A percentile compares a stretch with the other conserved stretches of the same genome.
These are phyloP conservation scores for Oropetium thomaeum DNA, from an alignment of 176 grass and related monocot genomes.

Conservation along the genomic window DNA sequence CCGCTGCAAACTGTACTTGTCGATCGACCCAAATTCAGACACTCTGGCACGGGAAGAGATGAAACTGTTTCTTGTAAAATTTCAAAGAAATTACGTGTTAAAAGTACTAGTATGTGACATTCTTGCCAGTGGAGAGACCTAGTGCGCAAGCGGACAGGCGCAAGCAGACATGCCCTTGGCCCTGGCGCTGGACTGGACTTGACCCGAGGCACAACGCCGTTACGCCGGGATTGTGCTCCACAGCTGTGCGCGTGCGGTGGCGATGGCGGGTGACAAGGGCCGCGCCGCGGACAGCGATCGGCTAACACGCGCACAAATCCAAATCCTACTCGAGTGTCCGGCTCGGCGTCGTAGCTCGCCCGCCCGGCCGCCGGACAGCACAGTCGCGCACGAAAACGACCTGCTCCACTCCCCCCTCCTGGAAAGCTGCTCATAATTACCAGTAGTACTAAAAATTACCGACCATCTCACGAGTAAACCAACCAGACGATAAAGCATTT, in stretches of 20 bases:
- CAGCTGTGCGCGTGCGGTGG: conserved; percentile 3
- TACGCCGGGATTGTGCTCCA: background rate
- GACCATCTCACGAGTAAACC: background rate
- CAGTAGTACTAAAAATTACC: background rate
- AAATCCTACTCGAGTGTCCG: background rate
- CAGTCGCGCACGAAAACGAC: background rate
- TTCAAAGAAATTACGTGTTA: background rate
- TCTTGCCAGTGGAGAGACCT: too few species aligned
- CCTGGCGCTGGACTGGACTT: background rate
- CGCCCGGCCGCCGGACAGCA: too few species aligned
- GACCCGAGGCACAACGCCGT: background rate
- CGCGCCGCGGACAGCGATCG: conserved; percentile 9
- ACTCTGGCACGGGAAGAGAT: background rate
- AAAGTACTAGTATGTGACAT: too few species aligned
- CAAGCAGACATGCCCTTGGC: background rate
- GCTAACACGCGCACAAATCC: conserved; percentile 11
- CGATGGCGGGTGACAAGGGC: background rate
- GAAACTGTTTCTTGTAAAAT: background rate
- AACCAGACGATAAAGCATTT: background rate
- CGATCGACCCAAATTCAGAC: background rate
- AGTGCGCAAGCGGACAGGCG: background rate
- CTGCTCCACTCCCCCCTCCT: background rate
- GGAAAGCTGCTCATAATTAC: background rate
- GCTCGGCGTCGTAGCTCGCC: background rate
- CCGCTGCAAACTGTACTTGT: too few species aligned